phyloP scores from a whole-genome alignment of 495 filamentous ascomycete genomes.

The Letharia lupina region DNA sequence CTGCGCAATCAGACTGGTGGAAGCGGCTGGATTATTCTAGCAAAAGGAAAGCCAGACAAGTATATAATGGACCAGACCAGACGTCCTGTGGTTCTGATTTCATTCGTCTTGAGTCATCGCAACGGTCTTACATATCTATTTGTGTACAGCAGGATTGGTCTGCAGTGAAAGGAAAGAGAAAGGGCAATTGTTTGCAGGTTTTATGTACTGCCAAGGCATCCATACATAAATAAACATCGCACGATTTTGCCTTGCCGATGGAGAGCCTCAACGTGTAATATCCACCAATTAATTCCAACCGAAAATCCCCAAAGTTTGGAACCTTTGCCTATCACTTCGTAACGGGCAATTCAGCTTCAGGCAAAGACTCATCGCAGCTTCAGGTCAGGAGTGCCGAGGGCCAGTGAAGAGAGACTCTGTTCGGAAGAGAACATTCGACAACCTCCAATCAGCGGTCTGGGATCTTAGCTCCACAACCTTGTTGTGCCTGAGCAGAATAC shows the following conservation, averaged over 20 bases:
- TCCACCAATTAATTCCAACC: conserved; percentile 6
- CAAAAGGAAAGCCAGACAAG: neutral
- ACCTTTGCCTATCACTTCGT: neutral
- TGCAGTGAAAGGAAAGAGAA: neutral
- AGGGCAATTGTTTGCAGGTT: neutral
- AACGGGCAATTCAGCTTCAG: neutral
- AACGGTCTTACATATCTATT: neutral
- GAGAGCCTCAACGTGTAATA: conserved; percentile 2
- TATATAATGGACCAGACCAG: neutral
- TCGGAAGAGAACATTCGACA: neutral
- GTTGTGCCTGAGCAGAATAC: conserved; percentile 5
- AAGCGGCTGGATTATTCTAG: conserved; percentile 1
- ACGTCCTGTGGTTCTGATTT: neutral
- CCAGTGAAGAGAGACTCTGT: neutral
- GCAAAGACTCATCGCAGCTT: neutral
- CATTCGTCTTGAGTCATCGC: neutral
- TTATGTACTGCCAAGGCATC: neutral
- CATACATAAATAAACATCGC: neutral
- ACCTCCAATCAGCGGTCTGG: neutral
- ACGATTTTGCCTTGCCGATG: neutral
- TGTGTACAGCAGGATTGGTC: neutral
- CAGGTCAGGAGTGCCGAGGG: neutral
- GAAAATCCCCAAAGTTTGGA: neutral
- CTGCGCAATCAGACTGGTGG: neutral
- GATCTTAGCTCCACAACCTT: conserved; percentile 3